These are phyloP conservation scores for Colletotrichum higginsianum DNA, from an alignment of 2,329 filamentous ascomycete genomes.

Conservation along the genomic window DNA sequence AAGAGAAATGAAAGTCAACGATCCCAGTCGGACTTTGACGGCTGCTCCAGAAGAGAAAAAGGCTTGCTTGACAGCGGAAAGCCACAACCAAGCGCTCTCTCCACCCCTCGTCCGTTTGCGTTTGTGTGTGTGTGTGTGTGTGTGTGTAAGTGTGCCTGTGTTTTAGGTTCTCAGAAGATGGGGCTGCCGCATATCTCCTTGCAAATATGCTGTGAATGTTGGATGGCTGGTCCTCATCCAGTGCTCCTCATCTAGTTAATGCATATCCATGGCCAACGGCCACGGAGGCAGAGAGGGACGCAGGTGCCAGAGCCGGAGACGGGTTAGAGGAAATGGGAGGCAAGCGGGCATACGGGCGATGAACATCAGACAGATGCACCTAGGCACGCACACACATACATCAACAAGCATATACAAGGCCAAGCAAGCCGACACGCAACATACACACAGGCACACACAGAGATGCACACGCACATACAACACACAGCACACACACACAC, in stretches of 20 bases:
- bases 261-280: conserved; percentile 11
- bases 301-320: conserved; percentile 5
- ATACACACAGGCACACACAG: conserved; percentile 39
- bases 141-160: no score
- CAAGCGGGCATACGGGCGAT: conserved; percentile 22
- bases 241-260: conserved; percentile 14
- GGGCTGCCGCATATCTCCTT: conserved; percentile 26
- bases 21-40: conserved; percentile 19
- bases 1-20: conserved; percentile 8
- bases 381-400: conserved; percentile 41
- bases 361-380: conserved; percentile 39
- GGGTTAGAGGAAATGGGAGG: conserved; percentile 15
- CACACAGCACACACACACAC: conserved; percentile 34
- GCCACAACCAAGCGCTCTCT: conserved; percentile 27
- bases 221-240: no score
- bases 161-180: conserved; percentile 15
- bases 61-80: neutral
- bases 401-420: conserved; percentile 40
- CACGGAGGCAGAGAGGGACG: neutral
- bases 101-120: conserved; percentile 15
- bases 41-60: neutral
- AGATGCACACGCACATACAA: no score
- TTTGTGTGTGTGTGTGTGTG: conserved; percentile 2
- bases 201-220: conserved; percentile 13
- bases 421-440: conserved; percentile 39